These are phyloP conservation scores for Cotoneaster glaucophyllus DNA, from an alignment of 306 rosid species.

Conservation along the genomic window DNA sequence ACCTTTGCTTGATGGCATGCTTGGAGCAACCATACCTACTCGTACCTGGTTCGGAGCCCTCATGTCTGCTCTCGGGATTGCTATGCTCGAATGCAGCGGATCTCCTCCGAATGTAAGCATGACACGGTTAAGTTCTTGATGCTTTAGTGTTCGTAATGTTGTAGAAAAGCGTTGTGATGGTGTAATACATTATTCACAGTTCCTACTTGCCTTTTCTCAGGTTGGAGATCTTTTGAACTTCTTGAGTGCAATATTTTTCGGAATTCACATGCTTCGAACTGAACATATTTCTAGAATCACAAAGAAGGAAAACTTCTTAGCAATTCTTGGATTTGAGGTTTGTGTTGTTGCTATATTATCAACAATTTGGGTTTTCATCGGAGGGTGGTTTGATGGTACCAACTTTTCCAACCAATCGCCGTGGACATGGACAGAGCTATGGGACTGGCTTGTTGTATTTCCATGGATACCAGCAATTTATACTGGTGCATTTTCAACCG, in stretches of 20 bases:
- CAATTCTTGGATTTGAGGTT: slow-evolving; percentile 63
- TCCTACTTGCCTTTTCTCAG: slow-evolving; percentile 23
- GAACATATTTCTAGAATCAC: slow-evolving; percentile 57
- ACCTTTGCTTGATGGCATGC: slow-evolving; percentile 66
- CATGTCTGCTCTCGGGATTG: slow-evolving; percentile 59
- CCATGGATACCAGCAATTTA: slow-evolving; percentile 76
- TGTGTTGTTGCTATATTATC: slow-evolving; percentile 48
- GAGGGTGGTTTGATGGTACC: slow-evolving; percentile 37
- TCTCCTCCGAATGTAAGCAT: slow-evolving; percentile 49
- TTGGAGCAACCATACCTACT: slow-evolving; percentile 51
- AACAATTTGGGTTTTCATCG: slow-evolving; percentile 47
- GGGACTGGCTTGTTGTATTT: slow-evolving; percentile 49
- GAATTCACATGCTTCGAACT: slow-evolving; percentile 72
- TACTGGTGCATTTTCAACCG: slow-evolving; percentile 67
- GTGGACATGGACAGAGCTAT: slow-evolving; percentile 48
- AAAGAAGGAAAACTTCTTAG: slow-evolving; percentile 40
- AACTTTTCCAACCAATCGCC: slow-evolving; percentile 21
- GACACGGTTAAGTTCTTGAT: neutral
- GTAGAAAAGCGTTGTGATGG: neutral
- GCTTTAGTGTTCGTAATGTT: neutral
- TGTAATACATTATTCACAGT: neutral
- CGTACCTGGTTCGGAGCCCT: slow-evolving; percentile 69
- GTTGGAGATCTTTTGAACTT: slow-evolving; percentile 72
- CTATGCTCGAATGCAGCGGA: slow-evolving; percentile 68
- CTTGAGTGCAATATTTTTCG: slow-evolving; percentile 69